Conservation (phyloP, 1,284 basidiomycete genomes). For the Heterobasidion occidentale region DNA sequence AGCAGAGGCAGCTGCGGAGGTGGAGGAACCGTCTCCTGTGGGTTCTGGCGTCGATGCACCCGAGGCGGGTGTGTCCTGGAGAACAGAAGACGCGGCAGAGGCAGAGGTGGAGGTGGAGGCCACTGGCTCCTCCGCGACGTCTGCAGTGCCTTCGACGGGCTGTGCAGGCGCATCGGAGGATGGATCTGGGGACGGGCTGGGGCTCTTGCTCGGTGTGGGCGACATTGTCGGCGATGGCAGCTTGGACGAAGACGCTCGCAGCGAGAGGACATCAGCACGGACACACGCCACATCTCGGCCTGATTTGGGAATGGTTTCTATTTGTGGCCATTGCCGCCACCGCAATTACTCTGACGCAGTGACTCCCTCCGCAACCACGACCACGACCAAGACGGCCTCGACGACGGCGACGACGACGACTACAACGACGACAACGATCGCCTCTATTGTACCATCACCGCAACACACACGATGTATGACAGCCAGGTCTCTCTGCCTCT, state of each 20-base stretch:
- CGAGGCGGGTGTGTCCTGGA: not conserved
- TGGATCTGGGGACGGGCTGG: constrained; percentile 3
- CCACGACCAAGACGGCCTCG: not conserved
- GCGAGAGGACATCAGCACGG: not conserved
- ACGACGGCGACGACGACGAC: not conserved
- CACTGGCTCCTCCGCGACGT: not conserved
- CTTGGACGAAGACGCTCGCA: too few relatives aligned
- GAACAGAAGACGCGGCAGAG: not conserved
- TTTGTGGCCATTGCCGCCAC: not conserved
- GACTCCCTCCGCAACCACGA: not conserved
- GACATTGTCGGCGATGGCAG: constrained; percentile 7
- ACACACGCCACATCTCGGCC: not conserved
- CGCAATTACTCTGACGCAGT: not conserved
- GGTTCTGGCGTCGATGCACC: not conserved
- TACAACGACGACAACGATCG: not conserved
- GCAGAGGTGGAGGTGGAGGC: constrained; percentile 1
- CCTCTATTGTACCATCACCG: not conserved
- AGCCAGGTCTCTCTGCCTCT: constrained; percentile 11
- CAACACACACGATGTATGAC: not conserved
- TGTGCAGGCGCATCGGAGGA: not conserved
- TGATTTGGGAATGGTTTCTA: not conserved
- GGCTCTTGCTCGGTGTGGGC: constrained; percentile 5
- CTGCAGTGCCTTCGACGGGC: constrained; percentile 7
- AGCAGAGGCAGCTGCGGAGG: constrained; percentile 7
- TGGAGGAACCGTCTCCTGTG: not conserved